A percentile compares a stretch with the other conserved stretches of the same genome.
Evolutionary conservation across 495 filamentous ascomycete genomes (phyloP).

Genomic region (Aspergillus biplanus): DNA sequence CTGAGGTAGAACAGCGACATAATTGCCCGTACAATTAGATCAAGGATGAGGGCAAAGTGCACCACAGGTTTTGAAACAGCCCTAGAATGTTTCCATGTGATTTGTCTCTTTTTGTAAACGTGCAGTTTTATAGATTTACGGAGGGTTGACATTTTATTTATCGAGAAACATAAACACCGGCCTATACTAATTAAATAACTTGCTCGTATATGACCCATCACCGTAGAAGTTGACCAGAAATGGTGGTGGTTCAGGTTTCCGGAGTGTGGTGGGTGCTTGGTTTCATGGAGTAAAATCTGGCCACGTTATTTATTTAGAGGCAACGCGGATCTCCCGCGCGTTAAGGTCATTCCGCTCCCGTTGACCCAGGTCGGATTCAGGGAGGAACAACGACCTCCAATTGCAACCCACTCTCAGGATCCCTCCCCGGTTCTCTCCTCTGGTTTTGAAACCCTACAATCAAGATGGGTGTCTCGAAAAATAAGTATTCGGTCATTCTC

Average conservation of each 20-base stretch:
- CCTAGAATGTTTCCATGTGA: background rate
- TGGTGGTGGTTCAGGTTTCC: too few relatives aligned
- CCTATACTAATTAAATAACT: too few relatives aligned
- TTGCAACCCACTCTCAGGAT: slow-evolving; percentile 3
- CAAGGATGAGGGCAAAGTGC: slow-evolving; percentile 36
- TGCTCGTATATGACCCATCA: too few relatives aligned
- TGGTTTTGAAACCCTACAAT: slow-evolving; percentile 4
- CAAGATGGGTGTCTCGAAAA: slow-evolving; percentile 49
- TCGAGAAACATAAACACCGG: background rate
- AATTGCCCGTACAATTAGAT: slow-evolving; percentile 46
- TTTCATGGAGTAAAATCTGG: slow-evolving; percentile 13
- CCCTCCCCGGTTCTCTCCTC: slow-evolving; percentile 1
- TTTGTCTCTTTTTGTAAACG: background rate
- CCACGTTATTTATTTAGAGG: slow-evolving; percentile 19
- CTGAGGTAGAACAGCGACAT: slow-evolving; percentile 40
- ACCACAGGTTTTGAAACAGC: slow-evolving; percentile 28
- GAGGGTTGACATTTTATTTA: background rate
- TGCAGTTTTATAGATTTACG: too few relatives aligned
- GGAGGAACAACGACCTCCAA: slow-evolving; percentile 8
- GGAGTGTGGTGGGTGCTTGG: background rate
- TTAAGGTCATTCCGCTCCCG: background rate
- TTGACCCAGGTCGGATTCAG: slow-evolving; percentile 2
- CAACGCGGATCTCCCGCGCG: slow-evolving; percentile 20
- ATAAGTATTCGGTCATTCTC: slow-evolving; percentile 96
- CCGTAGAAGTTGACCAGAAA: too few relatives aligned